Percentiles rank a stretch among this genome's conserved stretches.
These are phyloP conservation scores for Sesbania bispinosa DNA, from an alignment of 306 rosid genomes.

Conservation along the genomic window DNA sequence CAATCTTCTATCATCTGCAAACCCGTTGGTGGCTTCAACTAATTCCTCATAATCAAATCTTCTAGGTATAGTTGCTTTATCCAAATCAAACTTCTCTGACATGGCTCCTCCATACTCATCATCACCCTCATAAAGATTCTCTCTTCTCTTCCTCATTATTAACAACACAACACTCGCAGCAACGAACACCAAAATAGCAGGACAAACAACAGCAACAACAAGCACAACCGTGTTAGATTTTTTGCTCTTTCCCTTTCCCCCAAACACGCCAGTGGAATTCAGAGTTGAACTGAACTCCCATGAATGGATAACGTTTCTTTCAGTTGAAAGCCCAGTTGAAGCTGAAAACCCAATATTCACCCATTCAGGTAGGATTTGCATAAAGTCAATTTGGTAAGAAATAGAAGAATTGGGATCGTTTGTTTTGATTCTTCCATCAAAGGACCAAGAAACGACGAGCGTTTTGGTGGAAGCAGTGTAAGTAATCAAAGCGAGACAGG, in stretches of 20 bases:
- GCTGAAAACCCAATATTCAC: conserved; percentile 42
- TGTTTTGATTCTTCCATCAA: not conserved
- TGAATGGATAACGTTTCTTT: conserved; percentile 22
- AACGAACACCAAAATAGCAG: not conserved
- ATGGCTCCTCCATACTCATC: not conserved
- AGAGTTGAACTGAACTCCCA: conserved; percentile 44
- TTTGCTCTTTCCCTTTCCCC: not conserved
- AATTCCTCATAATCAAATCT: conserved; percentile 45
- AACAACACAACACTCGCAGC: not conserved
- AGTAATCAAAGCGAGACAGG: not conserved
- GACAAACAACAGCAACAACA: not conserved
- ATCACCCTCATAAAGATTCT: not conserved
- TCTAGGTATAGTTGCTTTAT: conserved; percentile 41
- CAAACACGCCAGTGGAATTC: not conserved
- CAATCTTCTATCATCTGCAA: conserved; percentile 38
- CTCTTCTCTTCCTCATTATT: conserved; percentile 11
- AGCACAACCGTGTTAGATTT: not conserved
- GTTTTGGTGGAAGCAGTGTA: conserved; percentile 11
- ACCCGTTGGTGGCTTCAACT: conserved; percentile 39
- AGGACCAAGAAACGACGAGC: conserved; percentile 23
- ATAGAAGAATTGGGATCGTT: not conserved
- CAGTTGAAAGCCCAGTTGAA: not conserved
- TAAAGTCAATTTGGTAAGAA: conserved; percentile 17
- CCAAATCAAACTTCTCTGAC: conserved; percentile 26
- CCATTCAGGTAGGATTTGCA: conserved; percentile 19